A percentile compares a stretch with the other conserved stretches of the same genome.
Conservation (phyloP, 306 rosid genomes). For the Gastrolobium villosum region DNA sequence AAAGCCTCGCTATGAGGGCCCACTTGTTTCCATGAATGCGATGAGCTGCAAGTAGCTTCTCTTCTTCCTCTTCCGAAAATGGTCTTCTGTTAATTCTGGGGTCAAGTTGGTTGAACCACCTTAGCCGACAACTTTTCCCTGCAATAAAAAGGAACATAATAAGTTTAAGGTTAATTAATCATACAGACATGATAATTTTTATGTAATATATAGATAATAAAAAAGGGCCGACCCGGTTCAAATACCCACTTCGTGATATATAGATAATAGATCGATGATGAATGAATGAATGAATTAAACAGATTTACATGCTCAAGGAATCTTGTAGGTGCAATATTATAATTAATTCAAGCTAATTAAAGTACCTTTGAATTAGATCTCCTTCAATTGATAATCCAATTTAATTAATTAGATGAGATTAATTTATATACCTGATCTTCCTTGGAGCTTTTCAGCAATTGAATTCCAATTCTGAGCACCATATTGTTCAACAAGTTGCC, state of each 20-base stretch:
- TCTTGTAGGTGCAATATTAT: background rate
- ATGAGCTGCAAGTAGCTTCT: conserved; percentile 81
- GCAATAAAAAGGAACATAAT: background rate
- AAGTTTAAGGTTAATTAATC: background rate
- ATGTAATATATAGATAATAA: background rate
- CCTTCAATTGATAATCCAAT: background rate
- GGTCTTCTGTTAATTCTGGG: conserved; percentile 95
- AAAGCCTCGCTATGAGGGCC: conserved; percentile 93
- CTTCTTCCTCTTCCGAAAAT: conserved; percentile 92
- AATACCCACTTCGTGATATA: too few relatives aligned
- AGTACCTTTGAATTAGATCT: conserved; percentile 43
- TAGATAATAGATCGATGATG: background rate
- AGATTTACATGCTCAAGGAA: background rate
- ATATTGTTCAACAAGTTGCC: conserved; percentile 80
- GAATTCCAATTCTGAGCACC: conserved; percentile 99
- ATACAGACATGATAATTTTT: conserved; percentile 2
- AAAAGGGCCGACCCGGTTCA: too few relatives aligned
- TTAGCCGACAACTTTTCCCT: conserved; percentile 96
- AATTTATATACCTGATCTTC: conserved; percentile 82
- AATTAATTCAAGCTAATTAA: conserved; percentile 13
- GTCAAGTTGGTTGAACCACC: conserved; percentile 98
- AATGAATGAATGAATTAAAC: too few relatives aligned
- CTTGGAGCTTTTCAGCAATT: conserved; percentile 92
- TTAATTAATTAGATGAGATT: background rate
- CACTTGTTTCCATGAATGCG: conserved; percentile 95